phyloP scores from a whole-genome alignment of 2,329 filamentous ascomycete genomes.

The Scleromitrula shiraiana region DNA sequence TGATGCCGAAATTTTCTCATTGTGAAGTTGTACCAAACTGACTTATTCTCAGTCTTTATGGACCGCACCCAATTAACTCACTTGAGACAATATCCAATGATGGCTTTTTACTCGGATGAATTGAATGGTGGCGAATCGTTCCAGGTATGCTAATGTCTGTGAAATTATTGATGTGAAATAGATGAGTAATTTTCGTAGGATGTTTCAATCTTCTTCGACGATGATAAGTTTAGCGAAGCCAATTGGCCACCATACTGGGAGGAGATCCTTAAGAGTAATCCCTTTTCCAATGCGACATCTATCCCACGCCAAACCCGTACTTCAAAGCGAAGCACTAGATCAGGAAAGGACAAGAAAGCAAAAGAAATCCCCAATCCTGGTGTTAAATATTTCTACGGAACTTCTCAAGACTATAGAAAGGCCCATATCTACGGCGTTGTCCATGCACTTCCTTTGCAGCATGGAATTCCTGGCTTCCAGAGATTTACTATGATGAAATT shows the following conservation, averaged over 20 bases:
- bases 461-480: conserved; percentile 44
- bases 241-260: conserved; percentile 23
- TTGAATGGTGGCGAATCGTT: conserved; percentile 19
- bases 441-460: conserved; percentile 40
- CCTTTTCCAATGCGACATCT: conserved; percentile 12
- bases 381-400: conserved; percentile 25
- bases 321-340: neutral
- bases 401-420: conserved; percentile 30
- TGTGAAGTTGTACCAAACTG: neutral
- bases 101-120: conserved; percentile 14
- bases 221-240: conserved; percentile 10
- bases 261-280: conserved; percentile 17
- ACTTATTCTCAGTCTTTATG: conserved; percentile 17
- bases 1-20: neutral
- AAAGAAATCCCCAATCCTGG: conserved; percentile 1
- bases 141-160: conserved; percentile 14
- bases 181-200: conserved; percentile 15
- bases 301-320: neutral
- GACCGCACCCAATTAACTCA: conserved; percentile 14
- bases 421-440: conserved; percentile 37
- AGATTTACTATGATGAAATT: conserved; percentile 48
- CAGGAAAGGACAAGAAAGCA: neutral
- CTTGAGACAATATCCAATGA: conserved; percentile 13
- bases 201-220: conserved; percentile 24
- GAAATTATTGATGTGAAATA: neutral